A percentile compares a stretch with the other conserved stretches of the same genome.
Conservation (phyloP, 352 stramenopile genomes). For the Phytophthora palmivora region DNA sequence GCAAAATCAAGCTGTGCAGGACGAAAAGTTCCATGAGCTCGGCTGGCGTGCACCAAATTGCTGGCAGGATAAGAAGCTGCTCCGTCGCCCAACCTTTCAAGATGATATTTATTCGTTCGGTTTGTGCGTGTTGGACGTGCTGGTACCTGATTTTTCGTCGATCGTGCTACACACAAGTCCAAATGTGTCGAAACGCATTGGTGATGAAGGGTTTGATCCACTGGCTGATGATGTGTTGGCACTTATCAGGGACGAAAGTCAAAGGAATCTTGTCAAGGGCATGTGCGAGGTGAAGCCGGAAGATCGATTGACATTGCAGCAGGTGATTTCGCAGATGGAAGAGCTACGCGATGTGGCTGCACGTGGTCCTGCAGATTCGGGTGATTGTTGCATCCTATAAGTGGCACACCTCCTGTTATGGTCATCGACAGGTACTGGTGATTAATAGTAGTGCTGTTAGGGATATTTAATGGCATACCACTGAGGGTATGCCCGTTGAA, state of each 20-base stretch:
- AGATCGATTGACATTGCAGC: constrained; percentile 13
- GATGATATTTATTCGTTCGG: constrained; percentile 43
- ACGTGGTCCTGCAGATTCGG: constrained; percentile 19
- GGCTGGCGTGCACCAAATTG: constrained; percentile 38
- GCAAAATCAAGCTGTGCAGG: constrained; percentile 27
- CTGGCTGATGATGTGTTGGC: constrained; percentile 10
- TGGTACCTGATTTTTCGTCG: constrained; percentile 25
- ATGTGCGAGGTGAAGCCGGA: constrained; percentile 26
- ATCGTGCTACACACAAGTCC: neutral
- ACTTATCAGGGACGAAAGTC: constrained; percentile 1
- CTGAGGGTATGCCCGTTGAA: neutral
- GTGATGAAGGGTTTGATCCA: constrained; percentile 30
- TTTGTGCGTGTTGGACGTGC: constrained; percentile 34
- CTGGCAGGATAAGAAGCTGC: constrained; percentile 10
- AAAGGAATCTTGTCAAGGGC: constrained; percentile 14
- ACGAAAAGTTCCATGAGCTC: constrained; percentile 25
- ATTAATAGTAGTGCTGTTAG: neutral
- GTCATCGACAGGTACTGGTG: neutral
- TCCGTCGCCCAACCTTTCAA: constrained; percentile 30
- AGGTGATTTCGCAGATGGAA: constrained; percentile 25
- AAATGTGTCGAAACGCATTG: constrained; percentile 5
- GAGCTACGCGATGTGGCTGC: constrained; percentile 12
- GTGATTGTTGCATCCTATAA: constrained; percentile 29
- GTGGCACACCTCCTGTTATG: neutral
- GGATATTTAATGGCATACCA: neutral